A percentile compares a stretch with the other conserved stretches of the same genome.
These are phyloP conservation scores for Pythium phragmitis DNA, from an alignment of 352 stramenopile species.

Conservation along the genomic window DNA sequence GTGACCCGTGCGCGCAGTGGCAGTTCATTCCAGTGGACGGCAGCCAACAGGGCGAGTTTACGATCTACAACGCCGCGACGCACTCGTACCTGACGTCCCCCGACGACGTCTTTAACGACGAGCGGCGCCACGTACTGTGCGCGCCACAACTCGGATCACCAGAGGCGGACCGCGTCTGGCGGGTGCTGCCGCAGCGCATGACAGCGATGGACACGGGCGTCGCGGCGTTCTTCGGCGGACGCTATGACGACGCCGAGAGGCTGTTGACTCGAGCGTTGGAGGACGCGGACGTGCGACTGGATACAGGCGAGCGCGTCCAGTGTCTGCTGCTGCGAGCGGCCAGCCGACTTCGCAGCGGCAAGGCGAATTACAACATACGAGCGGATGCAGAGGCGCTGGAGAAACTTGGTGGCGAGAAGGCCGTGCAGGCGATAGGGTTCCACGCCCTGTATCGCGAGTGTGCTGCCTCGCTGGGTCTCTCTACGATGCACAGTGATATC, in stretches of 20 bases:
- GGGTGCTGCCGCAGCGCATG: constrained; percentile 37
- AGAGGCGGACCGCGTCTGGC: constrained; percentile 37
- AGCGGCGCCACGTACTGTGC: constrained; percentile 49
- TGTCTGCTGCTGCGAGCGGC: not conserved
- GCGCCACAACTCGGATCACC: constrained; percentile 11
- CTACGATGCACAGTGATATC: not conserved
- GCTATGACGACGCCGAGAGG: constrained; percentile 49
- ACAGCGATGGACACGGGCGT: constrained; percentile 51
- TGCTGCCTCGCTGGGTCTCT: not conserved
- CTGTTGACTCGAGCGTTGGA: constrained; percentile 42
- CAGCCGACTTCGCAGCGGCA: not conserved
- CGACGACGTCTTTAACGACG: constrained; percentile 45
- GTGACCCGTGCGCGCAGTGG: constrained; percentile 39
- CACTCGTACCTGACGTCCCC: constrained; percentile 65
- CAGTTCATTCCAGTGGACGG: constrained; percentile 46
- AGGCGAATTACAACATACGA: not conserved
- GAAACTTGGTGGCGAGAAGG: not conserved
- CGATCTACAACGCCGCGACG: constrained; percentile 65
- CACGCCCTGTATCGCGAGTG: not conserved
- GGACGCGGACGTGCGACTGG: constrained; percentile 7
- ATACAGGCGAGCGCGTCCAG: not conserved
- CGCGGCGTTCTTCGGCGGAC: constrained; percentile 57
- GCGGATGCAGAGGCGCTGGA: not conserved
- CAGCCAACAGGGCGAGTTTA: constrained; percentile 44
- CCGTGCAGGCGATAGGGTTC: not conserved